Base-by-base conservation (phyloP, 2,329 filamentous ascomycete genomes). In the Colletotrichum incanum region DNA sequence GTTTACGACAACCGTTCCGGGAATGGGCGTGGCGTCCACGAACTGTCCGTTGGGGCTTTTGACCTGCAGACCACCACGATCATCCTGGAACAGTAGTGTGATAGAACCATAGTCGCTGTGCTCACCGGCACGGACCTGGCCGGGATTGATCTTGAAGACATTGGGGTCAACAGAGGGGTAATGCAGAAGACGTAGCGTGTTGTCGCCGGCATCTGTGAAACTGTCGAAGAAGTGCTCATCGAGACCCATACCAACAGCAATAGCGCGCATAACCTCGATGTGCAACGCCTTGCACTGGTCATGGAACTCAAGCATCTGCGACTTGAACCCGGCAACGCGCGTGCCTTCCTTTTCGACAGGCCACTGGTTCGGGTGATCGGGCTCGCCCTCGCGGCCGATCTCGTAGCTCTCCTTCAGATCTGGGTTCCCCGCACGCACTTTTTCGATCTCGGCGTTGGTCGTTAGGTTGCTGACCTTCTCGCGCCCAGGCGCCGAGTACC, bases 1-100 rank as follows among this genome's bases (percentile, higher is more conserved):
- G 78, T 98, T 98, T 75, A 98, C 89, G 14, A 98, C 94, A 50
- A 96, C 92, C 0, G 94, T 95, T 66, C 91, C 92, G 45, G 91
- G 86, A 72, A 97, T 96, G 0, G 95, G 95, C 8, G 90, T 94
- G 1, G 94, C 95, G 78, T 98, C 90, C 49, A 98, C 91, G 77
- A 95, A 98, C 0, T 87, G 90, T 2, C 93, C 94, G 50, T 89
- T 92, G 0, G 94, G 94, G 60, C 91, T 93, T 77, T 90, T 88
- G 26, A 89, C 87, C 79, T 91, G 88, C 63, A 91, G 77, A 0
- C 89, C 89, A 11, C 88, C 89, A 7, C 84, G 80, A 54, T 80
- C 77, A 76, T 92, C 90, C 79, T 92, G 90, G 82, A 92, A 92
- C 20, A 92, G 82, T 54, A 92, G 80, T 0, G 90, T 92, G 78